phyloP scores from a whole-genome alignment of 441 rosid species.

The Bocquillonia castaneifolia region DNA sequence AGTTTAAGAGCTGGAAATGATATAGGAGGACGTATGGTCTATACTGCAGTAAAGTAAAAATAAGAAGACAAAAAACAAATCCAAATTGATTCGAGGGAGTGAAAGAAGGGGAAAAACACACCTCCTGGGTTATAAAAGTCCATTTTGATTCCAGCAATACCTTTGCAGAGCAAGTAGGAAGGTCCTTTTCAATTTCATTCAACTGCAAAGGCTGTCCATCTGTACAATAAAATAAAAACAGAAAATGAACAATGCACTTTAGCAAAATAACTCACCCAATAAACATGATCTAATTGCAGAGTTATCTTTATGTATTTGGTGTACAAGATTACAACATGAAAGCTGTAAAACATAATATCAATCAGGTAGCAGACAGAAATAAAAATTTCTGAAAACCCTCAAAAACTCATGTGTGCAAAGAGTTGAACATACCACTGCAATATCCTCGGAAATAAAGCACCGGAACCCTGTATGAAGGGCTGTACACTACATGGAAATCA shows the following conservation, averaged over 20 bases:
- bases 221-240: conserved; percentile 19
- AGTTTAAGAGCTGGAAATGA: background rate
- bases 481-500: conserved; percentile 71
- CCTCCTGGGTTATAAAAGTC: conserved; percentile 87
- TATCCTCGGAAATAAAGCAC: conserved; percentile 72
- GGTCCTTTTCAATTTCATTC: conserved; percentile 59
- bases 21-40: background rate
- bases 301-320: background rate
- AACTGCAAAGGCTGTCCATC: conserved; percentile 59
- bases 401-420: background rate
- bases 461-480: conserved; percentile 65
- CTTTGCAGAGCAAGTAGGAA: conserved; percentile 62
- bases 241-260: too few relatives aligned
- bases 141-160: conserved; percentile 59
- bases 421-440: conserved; percentile 42
- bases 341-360: too few relatives aligned
- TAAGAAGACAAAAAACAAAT: too few relatives aligned
- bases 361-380: background rate
- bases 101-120: conserved; percentile 14
- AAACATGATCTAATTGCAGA: background rate
- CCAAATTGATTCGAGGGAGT: too few relatives aligned
- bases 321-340: too few relatives aligned
- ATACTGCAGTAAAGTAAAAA: too few relatives aligned
- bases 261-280: background rate
- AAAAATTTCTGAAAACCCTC: background rate